Evolutionary conservation across 345 rosid species (phyloP).

Genomic region (Linum usitatissimum): DNA sequence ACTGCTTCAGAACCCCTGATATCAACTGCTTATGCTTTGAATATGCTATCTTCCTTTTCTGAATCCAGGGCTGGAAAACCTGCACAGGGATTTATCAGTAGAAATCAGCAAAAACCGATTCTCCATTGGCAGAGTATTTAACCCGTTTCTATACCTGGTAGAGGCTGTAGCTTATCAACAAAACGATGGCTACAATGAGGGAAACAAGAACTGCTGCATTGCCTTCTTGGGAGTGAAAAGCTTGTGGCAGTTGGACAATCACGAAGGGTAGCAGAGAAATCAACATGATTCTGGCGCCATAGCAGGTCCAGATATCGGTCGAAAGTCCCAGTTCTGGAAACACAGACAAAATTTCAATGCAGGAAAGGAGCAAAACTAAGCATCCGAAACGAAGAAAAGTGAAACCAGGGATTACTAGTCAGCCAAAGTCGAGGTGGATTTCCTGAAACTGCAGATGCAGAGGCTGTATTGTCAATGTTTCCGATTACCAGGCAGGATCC

Average conservation of each 20-base stretch:
- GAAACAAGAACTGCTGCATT: constrained; percentile 60
- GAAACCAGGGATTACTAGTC: constrained; percentile 27
- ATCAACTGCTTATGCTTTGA: constrained; percentile 18
- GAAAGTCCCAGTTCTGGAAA: constrained; percentile 26
- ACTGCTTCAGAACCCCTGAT: constrained; percentile 16
- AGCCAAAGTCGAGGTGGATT: constrained; percentile 41
- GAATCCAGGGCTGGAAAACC: constrained; percentile 25
- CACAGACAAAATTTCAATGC: background rate
- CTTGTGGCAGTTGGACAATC: constrained; percentile 72
- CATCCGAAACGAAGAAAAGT: background rate
- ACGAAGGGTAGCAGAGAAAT: constrained; percentile 74
- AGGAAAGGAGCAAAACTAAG: background rate
- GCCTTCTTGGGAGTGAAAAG: constrained; percentile 57
- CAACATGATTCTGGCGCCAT: constrained; percentile 76
- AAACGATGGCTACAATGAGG: constrained; percentile 35
- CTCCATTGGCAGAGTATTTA: too few species aligned
- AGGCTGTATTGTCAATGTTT: constrained; percentile 45
- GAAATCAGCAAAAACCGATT: background rate
- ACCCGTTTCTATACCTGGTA: constrained; percentile 52
- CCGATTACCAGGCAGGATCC: constrained; percentile 71
- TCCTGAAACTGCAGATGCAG: constrained; percentile 34
- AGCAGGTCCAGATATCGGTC: constrained; percentile 69
- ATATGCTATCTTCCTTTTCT: constrained; percentile 22
- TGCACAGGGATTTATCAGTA: background rate
- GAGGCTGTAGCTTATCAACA: constrained; percentile 72